Percentiles rank a stretch among this genome's conserved stretches.
Conservation (phyloP, 495 filamentous ascomycete species). For the Halenospora varia region DNA sequence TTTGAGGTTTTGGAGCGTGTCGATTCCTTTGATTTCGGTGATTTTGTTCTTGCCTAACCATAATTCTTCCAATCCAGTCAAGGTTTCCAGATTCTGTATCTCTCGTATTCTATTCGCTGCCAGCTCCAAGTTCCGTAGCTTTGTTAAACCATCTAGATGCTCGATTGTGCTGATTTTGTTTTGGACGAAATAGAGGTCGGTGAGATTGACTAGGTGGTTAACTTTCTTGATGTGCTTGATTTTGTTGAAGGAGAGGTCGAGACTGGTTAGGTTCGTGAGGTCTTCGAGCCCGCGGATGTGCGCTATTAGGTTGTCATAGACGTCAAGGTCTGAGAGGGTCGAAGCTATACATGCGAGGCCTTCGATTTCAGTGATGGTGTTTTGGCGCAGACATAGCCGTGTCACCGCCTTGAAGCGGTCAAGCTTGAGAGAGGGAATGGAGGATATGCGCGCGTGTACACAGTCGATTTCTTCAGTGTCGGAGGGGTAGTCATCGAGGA, state of each 20-base stretch:
- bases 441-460: constrained; percentile 77
- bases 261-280: constrained; percentile 65
- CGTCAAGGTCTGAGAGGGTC: constrained; percentile 77
- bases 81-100: constrained; percentile 79
- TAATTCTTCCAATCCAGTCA: constrained; percentile 74
- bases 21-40: constrained; percentile 71
- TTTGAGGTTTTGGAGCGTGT: constrained; percentile 68
- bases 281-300: constrained; percentile 82
- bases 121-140: constrained; percentile 80
- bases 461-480: constrained; percentile 80
- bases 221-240: constrained; percentile 97
- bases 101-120: constrained; percentile 88
- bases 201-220: constrained; percentile 71
- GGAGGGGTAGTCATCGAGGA: constrained; percentile 48
- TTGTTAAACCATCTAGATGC: constrained; percentile 67
- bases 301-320: constrained; percentile 96
- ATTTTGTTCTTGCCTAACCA: constrained; percentile 99
- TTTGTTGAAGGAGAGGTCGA: constrained; percentile 98
- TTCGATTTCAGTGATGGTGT: constrained; percentile 76
- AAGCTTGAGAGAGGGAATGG: constrained; percentile 71
- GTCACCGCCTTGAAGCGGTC: constrained; percentile 76
- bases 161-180: constrained; percentile 92
- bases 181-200: constrained; percentile 88
- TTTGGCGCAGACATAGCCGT: constrained; percentile 91
- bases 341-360: constrained; percentile 57